These are phyloP conservation scores for Periconia digitata DNA, from an alignment of 2,329 filamentous ascomycete genomes.

Conservation along the genomic window DNA sequence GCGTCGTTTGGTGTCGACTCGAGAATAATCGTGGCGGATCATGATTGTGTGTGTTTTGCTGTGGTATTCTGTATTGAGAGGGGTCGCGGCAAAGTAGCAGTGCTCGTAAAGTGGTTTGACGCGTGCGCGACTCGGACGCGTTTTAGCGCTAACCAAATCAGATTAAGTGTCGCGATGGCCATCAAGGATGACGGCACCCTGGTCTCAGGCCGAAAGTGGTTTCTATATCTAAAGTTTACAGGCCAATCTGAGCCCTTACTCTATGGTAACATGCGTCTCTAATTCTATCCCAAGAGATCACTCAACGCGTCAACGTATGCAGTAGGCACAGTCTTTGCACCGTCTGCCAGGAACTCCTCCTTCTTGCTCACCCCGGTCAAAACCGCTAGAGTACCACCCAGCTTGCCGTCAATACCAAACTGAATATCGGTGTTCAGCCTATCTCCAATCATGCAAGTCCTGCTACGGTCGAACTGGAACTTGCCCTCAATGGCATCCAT, in stretches of 20 bases:
- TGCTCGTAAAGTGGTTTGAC: slow-evolving; percentile 2
- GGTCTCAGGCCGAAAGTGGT: too few species aligned
- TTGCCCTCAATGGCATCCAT: slow-evolving; percentile 98
- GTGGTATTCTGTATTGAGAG: neutral
- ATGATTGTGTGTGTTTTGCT: slow-evolving; percentile 16
- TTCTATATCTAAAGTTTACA: too few species aligned
- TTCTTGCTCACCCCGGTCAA: slow-evolving; percentile 87
- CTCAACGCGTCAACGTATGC: slow-evolving; percentile 85
- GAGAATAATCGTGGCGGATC: slow-evolving; percentile 44
- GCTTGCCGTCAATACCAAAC: slow-evolving; percentile 86
- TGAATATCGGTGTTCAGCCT: slow-evolving; percentile 92
- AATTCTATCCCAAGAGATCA: slow-evolving; percentile 59
- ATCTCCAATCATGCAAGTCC: slow-evolving; percentile 95
- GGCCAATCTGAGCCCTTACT: too few species aligned
- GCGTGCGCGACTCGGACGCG: too few species aligned
- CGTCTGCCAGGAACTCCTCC: slow-evolving; percentile 74
- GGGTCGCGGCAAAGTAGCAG: neutral
- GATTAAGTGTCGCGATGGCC: too few species aligned
- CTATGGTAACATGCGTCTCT: neutral
- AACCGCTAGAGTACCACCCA: slow-evolving; percentile 89
- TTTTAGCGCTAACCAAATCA: too few species aligned
- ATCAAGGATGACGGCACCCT: too few species aligned
- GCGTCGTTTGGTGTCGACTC: slow-evolving; percentile 70
- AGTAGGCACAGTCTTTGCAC: slow-evolving; percentile 69
- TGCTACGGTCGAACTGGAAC: slow-evolving; percentile 80